Base-by-base conservation (phyloP, 2,329 filamentous ascomycete genomes). In the Fusarium oxysporum region DNA sequence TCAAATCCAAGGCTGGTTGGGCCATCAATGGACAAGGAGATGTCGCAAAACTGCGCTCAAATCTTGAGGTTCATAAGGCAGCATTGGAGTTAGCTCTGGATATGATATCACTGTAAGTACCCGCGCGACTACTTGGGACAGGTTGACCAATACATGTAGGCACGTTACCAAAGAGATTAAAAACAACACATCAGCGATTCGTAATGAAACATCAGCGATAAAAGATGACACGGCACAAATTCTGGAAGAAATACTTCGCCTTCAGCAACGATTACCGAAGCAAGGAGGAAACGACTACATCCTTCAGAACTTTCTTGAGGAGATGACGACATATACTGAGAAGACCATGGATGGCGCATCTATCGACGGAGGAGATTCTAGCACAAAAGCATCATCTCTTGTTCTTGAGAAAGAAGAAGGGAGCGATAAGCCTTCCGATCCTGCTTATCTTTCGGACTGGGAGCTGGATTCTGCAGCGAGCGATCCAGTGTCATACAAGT, bases 301-400 rank as follows among this genome's bases (percentile, higher is more conserved):
- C 8, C 54, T 57, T 28, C 54, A 57, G 8, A 23, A 17, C 23
- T 57, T 57, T 8, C 38, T 57, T 12, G 54, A 57, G 12, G 40
- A 45, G 21, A 47, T 57, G 54, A 57, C 54, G 19, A 47, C 28
- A 9, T 57, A 57, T 9, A 57, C 54, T 5, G 40, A 57, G 40
- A 47, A 47, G 14, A 40, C 54, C 2, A 13, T 57, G 10, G 40
- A 47, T 5, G 54, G 40, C 11, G 0, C 13, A 13, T 57, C 54
- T 6, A 35, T 47, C 4, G 30, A 47, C 4, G n/a, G 23, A 1
- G 40, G n/a, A 4, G 14, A 10, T n/a, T 47, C 40, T 9, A 57
- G 54, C 14, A 28, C 40, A 6, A 47, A 25, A 47, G 54, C 23
- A 3, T 7, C 17, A 10, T 28, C 54, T 7, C n/a, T 33, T 8